Evolutionary conservation across 805 yeast species (phyloP), one percentile per base, ranked within the genome.

Genomic region (Metschnikowia santaceciliae): DNA sequence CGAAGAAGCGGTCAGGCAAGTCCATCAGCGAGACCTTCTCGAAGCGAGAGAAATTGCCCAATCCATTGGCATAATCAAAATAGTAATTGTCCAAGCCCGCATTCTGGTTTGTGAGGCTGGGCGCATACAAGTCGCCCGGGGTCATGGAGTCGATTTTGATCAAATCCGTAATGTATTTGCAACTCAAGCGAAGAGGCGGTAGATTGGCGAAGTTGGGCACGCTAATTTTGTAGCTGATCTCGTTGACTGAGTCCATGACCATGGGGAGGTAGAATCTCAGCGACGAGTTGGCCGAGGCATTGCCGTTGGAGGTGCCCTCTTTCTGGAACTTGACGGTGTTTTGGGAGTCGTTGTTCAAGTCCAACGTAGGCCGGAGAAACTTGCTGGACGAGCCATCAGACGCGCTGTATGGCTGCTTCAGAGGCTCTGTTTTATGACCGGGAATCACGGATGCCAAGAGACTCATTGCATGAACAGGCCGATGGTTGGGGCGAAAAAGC

Each of bases 1-100:
- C 85, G 57, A 87, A 80, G 54, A 90, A 82, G 54, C 79, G 82
- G 63, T 90, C 96, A 0, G 97, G 97, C 46, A 91, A 80, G 60
- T 80, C 82, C 52, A 84, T 74, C 47, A 84, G 82, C 33, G 79
- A 77, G 2, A 85, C 75, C 61, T 85, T 84, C 61, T 84, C 91
- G 65, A 90, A 90, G 7, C 96, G 84, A n/a, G 87, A 78, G 55
- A 83, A 84, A 23, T 76, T 73, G 8, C 78, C 78, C 50, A 75
- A 62, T 3, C 79, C 76, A 40, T 70, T 69, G 10, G 65, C 69
- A 43, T 69, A 66, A 50, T 79, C 78, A 56, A 77, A 80, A 54
- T 80, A 82, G 64, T 81, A 88, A 61, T 82, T 85, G 62, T 88
- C 90, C 54, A 84, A 76, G 3, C 73, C 74, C 2, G 70, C 60